These are phyloP conservation scores for Dianthus caryophyllus DNA, from an alignment of 148 eudicot species.

Conservation along the genomic window DNA sequence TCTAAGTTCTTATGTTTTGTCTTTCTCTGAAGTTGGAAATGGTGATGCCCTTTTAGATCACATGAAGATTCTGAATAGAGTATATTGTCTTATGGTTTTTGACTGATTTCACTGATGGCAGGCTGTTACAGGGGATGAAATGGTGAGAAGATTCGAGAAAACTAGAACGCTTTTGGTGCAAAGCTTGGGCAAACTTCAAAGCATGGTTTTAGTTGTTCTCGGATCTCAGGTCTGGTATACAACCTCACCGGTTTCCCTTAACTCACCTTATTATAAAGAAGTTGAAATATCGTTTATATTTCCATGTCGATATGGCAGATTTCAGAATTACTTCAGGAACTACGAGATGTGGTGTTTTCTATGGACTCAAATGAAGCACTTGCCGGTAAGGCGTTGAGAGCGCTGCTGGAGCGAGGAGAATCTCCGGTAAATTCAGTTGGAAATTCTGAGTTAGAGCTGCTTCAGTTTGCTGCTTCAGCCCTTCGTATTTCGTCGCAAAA, in stretches of 20 bases:
- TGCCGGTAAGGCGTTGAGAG: slow-evolving; percentile 41
- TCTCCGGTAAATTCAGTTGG: slow-evolving; percentile 24
- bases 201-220: slow-evolving; percentile 61
- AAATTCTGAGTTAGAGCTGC: slow-evolving; percentile 32
- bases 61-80: no score
- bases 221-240: slow-evolving; percentile 49
- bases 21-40: background rate
- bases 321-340: slow-evolving; percentile 30
- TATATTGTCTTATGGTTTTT: slow-evolving; percentile 2
- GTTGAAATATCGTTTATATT: slow-evolving; percentile 1
- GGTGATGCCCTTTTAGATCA: background rate
- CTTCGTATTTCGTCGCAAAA: slow-evolving; percentile 34
- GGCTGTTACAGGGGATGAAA: slow-evolving; percentile 74
- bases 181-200: slow-evolving; percentile 60
- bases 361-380: slow-evolving; percentile 40
- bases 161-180: slow-evolving; percentile 46
- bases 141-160: slow-evolving; percentile 52
- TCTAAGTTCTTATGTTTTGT: background rate
- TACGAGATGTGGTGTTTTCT: slow-evolving; percentile 26
- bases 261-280: background rate
- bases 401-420: slow-evolving; percentile 34
- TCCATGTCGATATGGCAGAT: slow-evolving; percentile 40
- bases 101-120: slow-evolving; percentile 30
- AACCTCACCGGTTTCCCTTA: background rate
- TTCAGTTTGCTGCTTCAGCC: slow-evolving; percentile 39